Conservation (phyloP, 2,329 filamentous ascomycete species). For the Geosmithia flava region DNA sequence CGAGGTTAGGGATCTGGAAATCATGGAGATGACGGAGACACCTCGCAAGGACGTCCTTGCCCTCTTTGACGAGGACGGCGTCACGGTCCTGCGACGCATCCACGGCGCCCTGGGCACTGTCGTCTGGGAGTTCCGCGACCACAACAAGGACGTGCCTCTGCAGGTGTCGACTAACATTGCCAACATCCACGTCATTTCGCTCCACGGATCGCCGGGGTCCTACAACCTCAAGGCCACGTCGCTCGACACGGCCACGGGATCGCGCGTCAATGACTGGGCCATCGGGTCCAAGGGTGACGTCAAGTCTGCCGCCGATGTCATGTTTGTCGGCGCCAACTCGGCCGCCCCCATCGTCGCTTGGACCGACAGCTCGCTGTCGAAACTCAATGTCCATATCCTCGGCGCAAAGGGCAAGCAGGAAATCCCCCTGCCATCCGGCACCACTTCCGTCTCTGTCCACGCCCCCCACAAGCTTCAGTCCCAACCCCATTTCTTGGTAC, state of each 20-base stretch:
- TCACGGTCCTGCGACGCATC: conserved; percentile 54
- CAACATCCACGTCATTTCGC: conserved; percentile 64
- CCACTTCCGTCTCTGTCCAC: conserved; percentile 51
- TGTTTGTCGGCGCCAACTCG: conserved; percentile 66
- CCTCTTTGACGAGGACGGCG: conserved; percentile 47
- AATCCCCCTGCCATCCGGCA: conserved; percentile 34
- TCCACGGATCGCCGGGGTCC: conserved; percentile 57
- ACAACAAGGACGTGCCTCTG: conserved; percentile 57
- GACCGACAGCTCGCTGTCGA: conserved; percentile 50
- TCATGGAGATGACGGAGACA: conserved; percentile 56
- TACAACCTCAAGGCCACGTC: conserved; percentile 66
- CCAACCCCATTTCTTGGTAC: conserved; percentile 72
- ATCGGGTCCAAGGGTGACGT: conserved; percentile 68
- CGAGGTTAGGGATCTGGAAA: conserved; percentile 57
- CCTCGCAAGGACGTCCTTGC: conserved; percentile 59
- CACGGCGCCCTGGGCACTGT: conserved; percentile 60
- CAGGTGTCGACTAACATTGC: conserved; percentile 60
- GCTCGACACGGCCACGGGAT: conserved; percentile 62
- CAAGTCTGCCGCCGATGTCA: conserved; percentile 47
- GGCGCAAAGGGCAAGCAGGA: conserved; percentile 45
- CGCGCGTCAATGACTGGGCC: conserved; percentile 56
- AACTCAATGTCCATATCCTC: conserved; percentile 60
- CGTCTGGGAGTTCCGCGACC: conserved; percentile 67
- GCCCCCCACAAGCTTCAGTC: conserved; percentile 62
- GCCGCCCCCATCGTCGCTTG: conserved; percentile 65